phyloP scores from a whole-genome alignment of 306 rosid genomes.

The Medicago lupulina region DNA sequence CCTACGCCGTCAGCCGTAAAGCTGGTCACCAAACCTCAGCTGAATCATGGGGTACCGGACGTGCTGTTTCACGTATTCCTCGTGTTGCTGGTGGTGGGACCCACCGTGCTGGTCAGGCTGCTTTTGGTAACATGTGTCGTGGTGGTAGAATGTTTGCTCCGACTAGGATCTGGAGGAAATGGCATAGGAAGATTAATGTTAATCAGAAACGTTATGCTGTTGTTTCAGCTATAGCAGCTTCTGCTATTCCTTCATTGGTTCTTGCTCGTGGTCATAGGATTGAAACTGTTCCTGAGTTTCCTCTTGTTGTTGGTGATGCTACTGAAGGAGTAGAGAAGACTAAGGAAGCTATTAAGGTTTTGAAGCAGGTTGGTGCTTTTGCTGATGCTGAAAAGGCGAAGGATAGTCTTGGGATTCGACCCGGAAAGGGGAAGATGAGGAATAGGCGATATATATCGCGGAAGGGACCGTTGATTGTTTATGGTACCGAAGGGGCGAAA shows the following conservation, averaged over 20 bases:
- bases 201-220: constrained; percentile 5
- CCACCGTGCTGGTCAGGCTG: constrained; percentile 11
- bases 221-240: constrained; percentile 12
- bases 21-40: constrained; percentile 19
- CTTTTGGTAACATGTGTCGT: constrained; percentile 16
- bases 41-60: constrained; percentile 5
- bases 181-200: constrained; percentile 5
- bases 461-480: background rate
- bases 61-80: constrained; percentile 20
- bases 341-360: background rate
- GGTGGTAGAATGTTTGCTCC: constrained; percentile 19
- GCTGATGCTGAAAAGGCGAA: background rate
- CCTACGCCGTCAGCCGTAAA: constrained; percentile 3
- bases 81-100: constrained; percentile 15
- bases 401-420: background rate
- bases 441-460: background rate
- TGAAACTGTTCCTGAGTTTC: constrained; percentile 73
- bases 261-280: constrained; percentile 74
- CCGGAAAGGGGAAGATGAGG: background rate
- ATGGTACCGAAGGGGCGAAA: background rate
- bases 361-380: constrained; percentile 11
- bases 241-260: constrained; percentile 73
- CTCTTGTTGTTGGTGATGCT: background rate
- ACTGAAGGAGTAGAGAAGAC: constrained; percentile 14
- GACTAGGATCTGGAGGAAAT: background rate